Evolutionary conservation across 148 eudicot species (phyloP).

Genomic region (Linanthus parryae): DNA sequence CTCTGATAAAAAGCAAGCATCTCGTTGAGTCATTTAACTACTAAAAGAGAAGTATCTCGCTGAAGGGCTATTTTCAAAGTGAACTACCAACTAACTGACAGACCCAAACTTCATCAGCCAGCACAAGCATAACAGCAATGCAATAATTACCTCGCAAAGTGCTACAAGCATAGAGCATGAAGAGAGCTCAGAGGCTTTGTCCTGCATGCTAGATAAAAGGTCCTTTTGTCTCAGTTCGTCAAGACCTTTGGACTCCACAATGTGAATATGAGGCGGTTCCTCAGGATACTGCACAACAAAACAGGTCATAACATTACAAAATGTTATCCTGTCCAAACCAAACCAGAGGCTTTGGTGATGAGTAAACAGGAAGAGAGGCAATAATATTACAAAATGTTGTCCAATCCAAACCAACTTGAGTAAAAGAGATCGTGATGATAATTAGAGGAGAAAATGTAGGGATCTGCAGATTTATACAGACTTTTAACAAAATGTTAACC

Average conservation of each 20-base stretch:
- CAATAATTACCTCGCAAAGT: conserved; percentile 77
- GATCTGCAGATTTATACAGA: too few species aligned
- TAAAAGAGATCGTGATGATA: too few species aligned
- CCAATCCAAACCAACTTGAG: too few species aligned
- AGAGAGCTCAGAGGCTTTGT: conserved; percentile 62
- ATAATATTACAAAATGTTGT: conserved; percentile 14
- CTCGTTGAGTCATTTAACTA: too few species aligned
- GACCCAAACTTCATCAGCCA: background rate
- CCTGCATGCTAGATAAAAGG: conserved; percentile 40
- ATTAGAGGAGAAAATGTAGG: too few species aligned
- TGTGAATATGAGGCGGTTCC: conserved; percentile 63
- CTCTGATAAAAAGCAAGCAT: too few species aligned
- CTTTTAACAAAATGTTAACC: too few species aligned
- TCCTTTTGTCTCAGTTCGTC: conserved; percentile 64
- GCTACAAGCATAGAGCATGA: conserved; percentile 86
- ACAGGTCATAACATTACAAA: conserved; percentile 12
- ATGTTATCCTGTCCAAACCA: too few species aligned
- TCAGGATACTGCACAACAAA: conserved; percentile 73
- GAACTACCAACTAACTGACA: too few species aligned
- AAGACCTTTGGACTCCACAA: conserved; percentile 79
- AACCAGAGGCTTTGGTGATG: too few species aligned
- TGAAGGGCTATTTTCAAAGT: too few species aligned
- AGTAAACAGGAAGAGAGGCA: background rate
- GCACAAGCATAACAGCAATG: conserved; percentile 4
- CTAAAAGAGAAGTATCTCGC: too few species aligned